These are phyloP conservation scores for Colletotrichum liriopes DNA, from an alignment of 2,329 filamentous ascomycete genomes.

Conservation along the genomic window DNA sequence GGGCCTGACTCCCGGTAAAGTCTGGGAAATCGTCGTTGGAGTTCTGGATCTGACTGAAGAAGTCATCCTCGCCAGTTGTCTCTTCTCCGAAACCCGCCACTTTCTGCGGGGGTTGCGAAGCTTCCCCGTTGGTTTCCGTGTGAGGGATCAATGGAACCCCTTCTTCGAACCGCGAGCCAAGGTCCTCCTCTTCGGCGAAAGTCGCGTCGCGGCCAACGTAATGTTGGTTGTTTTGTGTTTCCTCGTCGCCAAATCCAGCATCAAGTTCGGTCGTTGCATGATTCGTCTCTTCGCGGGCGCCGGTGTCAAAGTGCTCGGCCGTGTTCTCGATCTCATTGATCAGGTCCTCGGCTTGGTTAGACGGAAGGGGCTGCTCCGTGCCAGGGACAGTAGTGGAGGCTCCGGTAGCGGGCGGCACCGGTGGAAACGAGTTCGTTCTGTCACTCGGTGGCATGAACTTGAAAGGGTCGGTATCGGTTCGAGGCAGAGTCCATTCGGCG, in stretches of 20 bases:
- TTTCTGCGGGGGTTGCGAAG: constrained; percentile 44
- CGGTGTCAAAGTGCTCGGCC: constrained; percentile 60
- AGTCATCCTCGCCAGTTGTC: constrained; percentile 69
- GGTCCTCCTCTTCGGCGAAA: constrained; percentile 58
- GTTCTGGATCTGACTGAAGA: constrained; percentile 70
- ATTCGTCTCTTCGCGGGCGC: constrained; percentile 47
- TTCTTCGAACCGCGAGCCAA: constrained; percentile 78
- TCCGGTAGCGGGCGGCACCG: constrained; percentile 61
- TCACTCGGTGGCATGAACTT: constrained; percentile 72
- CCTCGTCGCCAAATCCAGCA: constrained; percentile 40
- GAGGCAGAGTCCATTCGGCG: constrained; percentile 69
- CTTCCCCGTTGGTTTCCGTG: constrained; percentile 47
- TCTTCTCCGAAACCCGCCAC: constrained; percentile 58
- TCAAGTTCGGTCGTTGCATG: constrained; percentile 44
- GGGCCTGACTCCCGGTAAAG: constrained; percentile 48
- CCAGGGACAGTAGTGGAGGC: constrained; percentile 13
- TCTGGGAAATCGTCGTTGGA: constrained; percentile 47
- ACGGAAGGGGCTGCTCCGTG: constrained; percentile 59
- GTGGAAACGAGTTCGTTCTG: constrained; percentile 76
- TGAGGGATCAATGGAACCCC: constrained; percentile 75
- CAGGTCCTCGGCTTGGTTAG: constrained; percentile 68
- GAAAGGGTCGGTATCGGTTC: constrained; percentile 71
- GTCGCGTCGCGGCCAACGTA: constrained; percentile 62
- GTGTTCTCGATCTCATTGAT: constrained; percentile 67
- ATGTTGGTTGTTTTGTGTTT: constrained; percentile 47